Percentiles rank a stretch among this genome's conserved stretches.
phyloP scores from a whole-genome alignment of 345 rosid genomes.

The Kernera saxatilis region DNA sequence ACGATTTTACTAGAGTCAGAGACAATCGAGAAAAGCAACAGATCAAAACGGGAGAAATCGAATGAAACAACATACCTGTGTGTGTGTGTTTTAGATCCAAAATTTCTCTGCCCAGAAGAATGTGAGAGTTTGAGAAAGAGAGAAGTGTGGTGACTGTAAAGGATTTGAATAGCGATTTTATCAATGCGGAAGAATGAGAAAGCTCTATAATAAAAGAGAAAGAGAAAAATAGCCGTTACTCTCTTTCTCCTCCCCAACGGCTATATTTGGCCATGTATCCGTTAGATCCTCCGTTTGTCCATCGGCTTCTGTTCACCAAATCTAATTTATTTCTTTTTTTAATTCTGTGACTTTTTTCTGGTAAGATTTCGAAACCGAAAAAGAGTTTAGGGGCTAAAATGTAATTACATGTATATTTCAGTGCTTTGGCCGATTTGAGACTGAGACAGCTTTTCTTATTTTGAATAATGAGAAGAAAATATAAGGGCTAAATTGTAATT shows the following conservation, averaged over 20 bases:
- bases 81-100: neutral
- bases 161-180: neutral
- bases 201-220: neutral
- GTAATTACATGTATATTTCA: neutral
- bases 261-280: slow-evolving; percentile 15
- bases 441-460: neutral
- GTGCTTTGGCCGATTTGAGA: neutral
- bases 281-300: neutral
- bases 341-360: neutral
- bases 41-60: neutral
- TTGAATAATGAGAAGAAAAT: neutral
- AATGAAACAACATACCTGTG: neutral
- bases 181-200: neutral
- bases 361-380: neutral
- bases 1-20: neutral
- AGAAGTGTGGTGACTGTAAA: neutral
- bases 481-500: neutral
- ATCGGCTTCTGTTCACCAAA: neutral
- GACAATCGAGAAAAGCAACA: neutral
- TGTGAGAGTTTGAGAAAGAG: neutral
- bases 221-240: slow-evolving; percentile 22
- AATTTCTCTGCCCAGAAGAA: neutral
- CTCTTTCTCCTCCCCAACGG: slow-evolving; percentile 18
- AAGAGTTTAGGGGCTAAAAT: neutral
- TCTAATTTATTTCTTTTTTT: neutral